Base-by-base conservation (phyloP, 257 asterid genomes). In the Gentiana dahurica region DNA sequence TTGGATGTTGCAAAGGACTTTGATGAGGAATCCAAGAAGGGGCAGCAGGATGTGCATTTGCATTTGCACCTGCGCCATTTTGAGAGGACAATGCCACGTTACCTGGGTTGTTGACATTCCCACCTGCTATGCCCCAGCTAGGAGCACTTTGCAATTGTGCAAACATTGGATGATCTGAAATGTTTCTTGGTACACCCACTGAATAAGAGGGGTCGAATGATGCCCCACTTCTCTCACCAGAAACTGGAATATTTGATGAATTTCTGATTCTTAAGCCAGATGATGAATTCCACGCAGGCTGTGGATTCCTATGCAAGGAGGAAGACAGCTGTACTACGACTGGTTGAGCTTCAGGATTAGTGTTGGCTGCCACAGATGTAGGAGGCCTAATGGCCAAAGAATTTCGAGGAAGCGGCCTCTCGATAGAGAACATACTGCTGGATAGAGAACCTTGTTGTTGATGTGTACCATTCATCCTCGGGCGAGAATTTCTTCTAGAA, bases 121-220 rank as follows among this genome's bases (percentile, higher is more conserved):
- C 91, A 43, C 76, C 71, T 34, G 70, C 54, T 60, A 73, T 65
- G 65, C 70, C 57, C 94, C 87, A 82, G 68, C 71, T 75, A 10
- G 74, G 53, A 41, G 82, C 77, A 49, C 69, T 79, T 61, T 80
- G 87, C 36, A 77, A 68, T 2, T 87, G 86, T 54, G 77, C 59
- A 69, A 87, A 82, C 67, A 87, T 62, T 13, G 96, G 93, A 70
- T 79, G 89, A 54, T 87, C 92, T 10, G 86, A 79, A 46, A 87
- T 74, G 82, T 76, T 82, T 68, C 94, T 76, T 24, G 24, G 82
- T 53, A 70, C 69, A 59, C 69, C 73, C 57, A 83, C 67, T 34
- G 75, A 38, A 13, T 58, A 39, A 13, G 81, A 70, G 41, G 65
- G 78, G 37, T 68, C 94, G 61, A 57, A 71, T 59, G 73, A 60